Evolutionary conservation across 345 rosid species (phyloP).

Genomic region (Eucalyptus melliodora): DNA sequence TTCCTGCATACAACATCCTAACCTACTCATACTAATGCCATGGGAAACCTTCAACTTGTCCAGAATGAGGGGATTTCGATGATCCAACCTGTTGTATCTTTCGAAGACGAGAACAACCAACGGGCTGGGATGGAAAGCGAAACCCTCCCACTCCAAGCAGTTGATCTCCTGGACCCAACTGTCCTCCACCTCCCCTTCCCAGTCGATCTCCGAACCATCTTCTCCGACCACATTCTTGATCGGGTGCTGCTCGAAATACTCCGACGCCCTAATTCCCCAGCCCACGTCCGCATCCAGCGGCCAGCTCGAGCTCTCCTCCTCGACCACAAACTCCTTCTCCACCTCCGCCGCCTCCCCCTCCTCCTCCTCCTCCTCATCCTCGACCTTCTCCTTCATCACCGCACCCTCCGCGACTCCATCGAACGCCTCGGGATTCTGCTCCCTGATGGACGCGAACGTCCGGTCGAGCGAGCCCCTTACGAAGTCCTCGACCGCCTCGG

Average conservation of each 20-base stretch:
- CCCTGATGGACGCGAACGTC: slow-evolving; percentile 55
- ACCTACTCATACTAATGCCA: not conserved
- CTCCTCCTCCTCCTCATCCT: slow-evolving; percentile 11
- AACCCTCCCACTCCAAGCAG: slow-evolving; percentile 84
- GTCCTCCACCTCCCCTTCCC: slow-evolving; percentile 90
- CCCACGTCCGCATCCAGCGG: slow-evolving; percentile 94
- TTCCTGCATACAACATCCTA: not conserved
- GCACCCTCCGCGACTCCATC: slow-evolving; percentile 23
- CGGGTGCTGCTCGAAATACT: slow-evolving; percentile 74
- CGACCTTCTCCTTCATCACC: slow-evolving; percentile 33
- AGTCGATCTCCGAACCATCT: slow-evolving; percentile 69
- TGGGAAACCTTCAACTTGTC: not conserved
- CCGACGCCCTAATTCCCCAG: slow-evolving; percentile 88
- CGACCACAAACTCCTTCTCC: slow-evolving; percentile 45
- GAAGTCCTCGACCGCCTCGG: slow-evolving; percentile 74
- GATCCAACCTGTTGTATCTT: slow-evolving; percentile 51
- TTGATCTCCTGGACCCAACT: slow-evolving; percentile 83
- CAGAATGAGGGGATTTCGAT: not conserved
- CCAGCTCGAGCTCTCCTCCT: slow-evolving; percentile 78
- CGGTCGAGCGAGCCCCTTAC: slow-evolving; percentile 52
- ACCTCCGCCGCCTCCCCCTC: slow-evolving; percentile 10
- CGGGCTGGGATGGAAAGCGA: slow-evolving; percentile 86
- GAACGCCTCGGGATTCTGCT: slow-evolving; percentile 36
- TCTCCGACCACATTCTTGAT: slow-evolving; percentile 79
- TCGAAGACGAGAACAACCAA: slow-evolving; percentile 72